These are phyloP conservation scores for Cladosporium colombiae DNA, from an alignment of 2,329 filamentous ascomycete species.

Conservation along the genomic window DNA sequence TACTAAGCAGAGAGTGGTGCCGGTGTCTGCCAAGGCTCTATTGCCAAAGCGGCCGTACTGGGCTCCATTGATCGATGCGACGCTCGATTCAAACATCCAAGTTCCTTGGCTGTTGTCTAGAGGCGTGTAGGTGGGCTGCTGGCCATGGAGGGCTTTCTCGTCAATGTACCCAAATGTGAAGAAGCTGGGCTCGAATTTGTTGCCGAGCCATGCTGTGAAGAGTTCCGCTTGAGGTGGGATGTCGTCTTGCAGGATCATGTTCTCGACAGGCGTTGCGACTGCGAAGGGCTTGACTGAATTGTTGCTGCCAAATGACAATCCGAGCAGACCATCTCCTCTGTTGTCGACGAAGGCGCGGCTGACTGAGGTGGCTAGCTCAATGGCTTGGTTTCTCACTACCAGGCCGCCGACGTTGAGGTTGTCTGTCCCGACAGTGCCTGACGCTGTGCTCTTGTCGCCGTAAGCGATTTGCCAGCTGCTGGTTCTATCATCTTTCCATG, in stretches of 20 bases:
- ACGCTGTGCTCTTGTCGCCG: slow-evolving; percentile 67
- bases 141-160: slow-evolving; percentile 56
- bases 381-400: slow-evolving; percentile 59
- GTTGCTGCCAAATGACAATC: slow-evolving; percentile 59
- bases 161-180: slow-evolving; percentile 76
- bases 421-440: slow-evolving; percentile 66
- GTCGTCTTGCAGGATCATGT: slow-evolving; percentile 63
- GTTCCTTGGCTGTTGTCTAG: slow-evolving; percentile 67
- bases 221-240: slow-evolving; percentile 57
- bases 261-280: slow-evolving; percentile 66
- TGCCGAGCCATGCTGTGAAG: slow-evolving; percentile 66
- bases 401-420: slow-evolving; percentile 63
- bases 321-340: slow-evolving; percentile 65
- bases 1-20: slow-evolving; percentile 67
- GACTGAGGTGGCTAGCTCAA: slow-evolving; percentile 64
- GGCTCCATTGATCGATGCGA: slow-evolving; percentile 59
- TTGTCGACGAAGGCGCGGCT: slow-evolving; percentile 59
- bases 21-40: slow-evolving; percentile 70
- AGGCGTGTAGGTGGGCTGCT: slow-evolving; percentile 53
- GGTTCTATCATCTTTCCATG: slow-evolving; percentile 47
- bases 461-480: slow-evolving; percentile 67
- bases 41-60: slow-evolving; percentile 55
- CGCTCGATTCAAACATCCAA: slow-evolving; percentile 65
- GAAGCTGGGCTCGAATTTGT: slow-evolving; percentile 58
- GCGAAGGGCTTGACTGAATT: slow-evolving; percentile 47